Evolutionary conservation across 129 eudicot genomes (phyloP), one percentile per base, ranked within the genome.

Genomic region (Ambrosia trifida): DNA sequence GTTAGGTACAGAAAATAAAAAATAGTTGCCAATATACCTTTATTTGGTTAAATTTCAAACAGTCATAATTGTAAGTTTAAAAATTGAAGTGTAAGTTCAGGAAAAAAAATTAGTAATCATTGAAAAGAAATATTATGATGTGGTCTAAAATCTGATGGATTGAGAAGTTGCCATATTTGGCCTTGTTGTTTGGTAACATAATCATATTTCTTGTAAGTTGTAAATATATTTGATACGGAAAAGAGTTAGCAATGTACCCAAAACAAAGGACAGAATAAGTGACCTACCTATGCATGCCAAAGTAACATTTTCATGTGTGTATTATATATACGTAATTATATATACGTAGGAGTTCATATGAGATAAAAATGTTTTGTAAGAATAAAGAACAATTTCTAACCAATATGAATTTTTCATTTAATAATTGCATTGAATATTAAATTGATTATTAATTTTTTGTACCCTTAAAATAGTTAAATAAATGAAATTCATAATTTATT

Each of bases 211-310:
- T 49, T 77, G 65, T 69, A 68, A 59, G 45, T 76, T 76, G 64
- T 77, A 50, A 62, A 69, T 38, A 50, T 50, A 77, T 61, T 24
- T 60, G 66, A 59, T 24, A 36, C 58, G 46, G 31, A 75, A 53
- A 64, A 64, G 64, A 64, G 65, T 74, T 64, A 64, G 64, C 28
- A 75, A 28, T 75, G 79, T 77, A 70, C 47, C 81, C 52, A 45
- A 77, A 59, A 77, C 64, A 47, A 77, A 69, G 35, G 81, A 77
- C 81, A 77, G 71, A 69, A 77, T 77, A 69, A 77, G 71, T 77
- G 76, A 69, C 49, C 57, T 69, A 60, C 76, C 81, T 77, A 59
- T 69, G 81, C 81, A 77, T 77, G 81, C 81, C 76, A 77, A 77
- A 77, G 63, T 77, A 69, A 69, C 70, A 77, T 77, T 69, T 69